Evolutionary conservation across 2,329 filamentous ascomycete genomes (phyloP).

Genomic region (Pseudonectria foliicola): DNA sequence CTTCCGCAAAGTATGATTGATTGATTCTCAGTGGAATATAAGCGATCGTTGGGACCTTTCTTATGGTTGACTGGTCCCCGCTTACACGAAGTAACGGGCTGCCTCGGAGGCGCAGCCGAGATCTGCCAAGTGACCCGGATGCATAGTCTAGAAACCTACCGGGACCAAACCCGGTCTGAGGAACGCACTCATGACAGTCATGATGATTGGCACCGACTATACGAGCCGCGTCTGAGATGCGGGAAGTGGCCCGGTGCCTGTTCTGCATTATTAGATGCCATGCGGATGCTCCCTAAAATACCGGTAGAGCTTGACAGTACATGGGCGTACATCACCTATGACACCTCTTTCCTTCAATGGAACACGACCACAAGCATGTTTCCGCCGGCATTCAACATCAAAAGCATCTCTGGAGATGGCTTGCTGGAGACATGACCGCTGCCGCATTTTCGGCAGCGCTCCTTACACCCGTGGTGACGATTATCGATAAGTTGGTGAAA

Average conservation of each 20-base stretch:
- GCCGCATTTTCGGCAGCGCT: slow-evolving; percentile 21
- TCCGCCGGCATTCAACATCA: neutral
- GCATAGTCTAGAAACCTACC: slow-evolving; percentile 5
- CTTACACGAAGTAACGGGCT: slow-evolving; percentile 1
- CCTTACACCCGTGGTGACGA: slow-evolving; percentile 21
- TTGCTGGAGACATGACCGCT: slow-evolving; percentile 18
- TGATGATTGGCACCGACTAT: too few species aligned
- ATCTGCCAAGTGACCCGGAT: slow-evolving; percentile 6
- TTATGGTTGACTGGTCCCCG: slow-evolving; percentile 11
- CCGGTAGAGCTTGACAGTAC: too few species aligned
- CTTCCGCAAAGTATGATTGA: neutral
- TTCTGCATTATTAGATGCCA: too few species aligned
- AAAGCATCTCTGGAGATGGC: slow-evolving; percentile 10
- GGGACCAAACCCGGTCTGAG: slow-evolving; percentile 9
- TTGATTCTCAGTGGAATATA: slow-evolving; percentile 2
- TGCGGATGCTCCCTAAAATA: too few species aligned
- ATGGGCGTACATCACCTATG: too few species aligned
- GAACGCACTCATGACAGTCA: too few species aligned
- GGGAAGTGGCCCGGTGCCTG: too few species aligned
- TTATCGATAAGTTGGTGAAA: slow-evolving; percentile 20
- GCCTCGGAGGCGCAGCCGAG: slow-evolving; percentile 7
- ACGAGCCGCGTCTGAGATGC: too few species aligned
- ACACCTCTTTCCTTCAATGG: too few species aligned
- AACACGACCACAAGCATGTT: slow-evolving; percentile 9
- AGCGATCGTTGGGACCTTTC: slow-evolving; percentile 4